Base-by-base conservation (phyloP, 192 early-diverging fungal species). In the Phlyctochytrium bullatum region DNA sequence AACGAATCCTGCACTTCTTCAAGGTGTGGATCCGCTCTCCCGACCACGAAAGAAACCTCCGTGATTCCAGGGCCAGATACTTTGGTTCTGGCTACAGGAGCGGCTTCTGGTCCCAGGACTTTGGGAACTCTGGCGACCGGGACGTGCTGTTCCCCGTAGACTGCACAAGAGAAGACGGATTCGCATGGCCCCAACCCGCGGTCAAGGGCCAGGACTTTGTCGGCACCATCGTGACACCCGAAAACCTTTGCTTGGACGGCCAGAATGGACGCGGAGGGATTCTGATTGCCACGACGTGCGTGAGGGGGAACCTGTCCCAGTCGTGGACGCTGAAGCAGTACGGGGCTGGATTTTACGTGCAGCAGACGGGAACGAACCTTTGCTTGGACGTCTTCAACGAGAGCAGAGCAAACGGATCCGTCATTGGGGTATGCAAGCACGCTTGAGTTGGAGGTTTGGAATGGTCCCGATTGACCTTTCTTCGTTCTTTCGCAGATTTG, bases 91-190 rank as follows among this genome's bases (percentile, higher is more conserved):
- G 54, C 6, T 57, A 57, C 54, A 25, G 10, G 20, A 28, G 27
- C 54, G 27, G 54, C 27, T 57, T 25, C 54, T 57, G 54, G 54
- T 20, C 54, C 54, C 54, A 57, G 54, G 54, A 57, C 25, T 57
- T 57, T 25, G 54, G 54, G 12, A 14, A 25, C 20, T 25, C 16
- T 27, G 10, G 12, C 6, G 20, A 14, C 54, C 10, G 6, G 6
- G 54, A 57, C 54, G 27, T 57, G 14, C 16, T 28, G 14, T 57
- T 57, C 54, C 54, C 54, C 20, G 25, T 57, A 10, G 54, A 57
- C 27, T 57, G 54, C 54, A 57, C 54, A 14, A 57, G 25, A 25
- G 54, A 57, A 28, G 27, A 57, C 54, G 54, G 54, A 14, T 57
- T 57, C 54, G 54, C 54, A 28, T 57, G 54, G 54, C 54, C 54